Conservation (phyloP, 164 flowering plant species). For the Stephania cephalantha region DNA sequence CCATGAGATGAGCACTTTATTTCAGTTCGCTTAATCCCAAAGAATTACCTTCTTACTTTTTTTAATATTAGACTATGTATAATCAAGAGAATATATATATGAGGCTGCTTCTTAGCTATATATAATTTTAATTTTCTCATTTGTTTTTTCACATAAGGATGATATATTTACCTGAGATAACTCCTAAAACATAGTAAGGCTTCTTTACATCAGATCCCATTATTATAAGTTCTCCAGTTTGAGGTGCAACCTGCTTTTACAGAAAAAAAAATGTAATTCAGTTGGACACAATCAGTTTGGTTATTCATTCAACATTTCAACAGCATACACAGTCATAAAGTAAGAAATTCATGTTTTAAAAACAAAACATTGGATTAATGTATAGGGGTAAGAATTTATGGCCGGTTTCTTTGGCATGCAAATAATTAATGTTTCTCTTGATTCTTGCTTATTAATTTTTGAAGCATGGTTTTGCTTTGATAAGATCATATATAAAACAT, state of each 20-base stretch:
- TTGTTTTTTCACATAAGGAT: not conserved
- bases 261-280: not conserved
- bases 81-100: no score
- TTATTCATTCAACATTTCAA: no score
- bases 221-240: constrained; percentile 53
- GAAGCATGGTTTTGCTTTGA: not conserved
- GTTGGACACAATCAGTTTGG: no score
- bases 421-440: no score
- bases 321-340: no score
- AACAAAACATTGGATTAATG: not conserved
- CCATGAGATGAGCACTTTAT: not conserved
- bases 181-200: constrained; percentile 48
- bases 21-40: not conserved
- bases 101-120: not conserved
- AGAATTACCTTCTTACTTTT: not conserved
- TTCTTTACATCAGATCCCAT: constrained; percentile 39
- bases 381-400: no score
- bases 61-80: no score
- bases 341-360: not conserved
- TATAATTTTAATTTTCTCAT: not conserved
- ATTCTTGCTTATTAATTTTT: not conserved
- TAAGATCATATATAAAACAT: no score
- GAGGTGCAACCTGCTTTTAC: constrained; percentile 26
- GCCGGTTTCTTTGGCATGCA: no score
- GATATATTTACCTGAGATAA: constrained; percentile 43